phyloP scores from a whole-genome alignment of 805 yeast species.

The Komagataella populi region DNA sequence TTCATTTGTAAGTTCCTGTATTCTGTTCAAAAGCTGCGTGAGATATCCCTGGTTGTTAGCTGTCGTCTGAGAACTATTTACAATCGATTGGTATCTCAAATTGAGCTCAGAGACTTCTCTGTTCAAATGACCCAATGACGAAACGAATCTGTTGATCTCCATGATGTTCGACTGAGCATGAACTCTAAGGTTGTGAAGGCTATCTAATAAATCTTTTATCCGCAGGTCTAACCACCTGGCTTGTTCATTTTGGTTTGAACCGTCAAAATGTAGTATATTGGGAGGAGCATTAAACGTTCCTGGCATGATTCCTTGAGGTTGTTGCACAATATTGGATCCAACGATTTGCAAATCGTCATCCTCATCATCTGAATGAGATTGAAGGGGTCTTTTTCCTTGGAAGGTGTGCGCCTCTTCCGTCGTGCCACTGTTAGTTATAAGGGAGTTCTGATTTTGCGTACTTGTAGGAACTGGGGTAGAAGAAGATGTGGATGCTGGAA shows the following conservation, averaged over 20 bases:
- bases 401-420: neutral
- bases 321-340: constrained; percentile 6
- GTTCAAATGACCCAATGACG: neutral
- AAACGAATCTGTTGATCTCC: neutral
- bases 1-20: neutral
- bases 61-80: neutral
- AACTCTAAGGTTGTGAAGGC: neutral
- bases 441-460: neutral
- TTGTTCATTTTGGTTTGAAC: neutral
- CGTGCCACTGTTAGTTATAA: neutral
- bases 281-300: neutral
- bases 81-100: neutral
- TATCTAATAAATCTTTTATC: neutral
- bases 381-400: neutral
- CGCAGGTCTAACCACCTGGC: neutral
- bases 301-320: constrained; percentile 32
- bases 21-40: neutral
- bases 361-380: neutral
- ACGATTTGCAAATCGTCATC: neutral
- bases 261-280: neutral
- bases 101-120: neutral
- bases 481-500: neutral
- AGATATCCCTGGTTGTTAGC: neutral
- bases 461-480: neutral
- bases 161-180: neutral